Percentiles rank a stretch among this genome's conserved stretches.
phyloP scores from a whole-genome alignment of 495 filamentous ascomycete species.

The Zalerion maritima region DNA sequence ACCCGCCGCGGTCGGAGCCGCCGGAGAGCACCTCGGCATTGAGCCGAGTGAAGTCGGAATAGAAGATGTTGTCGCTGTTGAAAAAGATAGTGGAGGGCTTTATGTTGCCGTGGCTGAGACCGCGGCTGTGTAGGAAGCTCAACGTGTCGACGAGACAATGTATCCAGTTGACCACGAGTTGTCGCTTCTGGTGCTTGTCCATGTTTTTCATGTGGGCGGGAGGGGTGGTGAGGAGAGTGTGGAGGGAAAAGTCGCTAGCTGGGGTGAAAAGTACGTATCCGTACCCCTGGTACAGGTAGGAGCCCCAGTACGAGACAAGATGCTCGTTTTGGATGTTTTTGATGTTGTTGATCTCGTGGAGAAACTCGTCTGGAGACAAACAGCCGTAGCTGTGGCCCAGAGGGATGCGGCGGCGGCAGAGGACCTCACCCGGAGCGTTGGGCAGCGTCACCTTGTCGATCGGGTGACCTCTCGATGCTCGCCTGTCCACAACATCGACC shows the following conservation, averaged over 20 bases:
- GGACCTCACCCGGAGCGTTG: constrained; percentile 40
- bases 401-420: constrained; percentile 57
- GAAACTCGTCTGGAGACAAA: constrained; percentile 49
- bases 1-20: constrained; percentile 26
- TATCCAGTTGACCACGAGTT: constrained; percentile 67
- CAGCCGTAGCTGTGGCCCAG: constrained; percentile 43
- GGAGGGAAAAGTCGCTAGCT: constrained; percentile 59
- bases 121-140: constrained; percentile 58
- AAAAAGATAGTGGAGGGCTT: constrained; percentile 72
- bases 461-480: constrained; percentile 33
- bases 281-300: constrained; percentile 57
- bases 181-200: constrained; percentile 53
- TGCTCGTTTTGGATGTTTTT: constrained; percentile 60
- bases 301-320: constrained; percentile 64
- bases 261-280: constrained; percentile 71
- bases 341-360: constrained; percentile 49
- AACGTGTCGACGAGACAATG: constrained; percentile 72
- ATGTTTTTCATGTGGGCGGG: constrained; percentile 55
- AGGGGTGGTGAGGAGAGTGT: constrained; percentile 56
- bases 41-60: constrained; percentile 53
- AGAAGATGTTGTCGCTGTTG: constrained; percentile 56
- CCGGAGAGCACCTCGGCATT: constrained; percentile 29
- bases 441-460: constrained; percentile 57
- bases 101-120: constrained; percentile 64
- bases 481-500: constrained; percentile 48